Evolutionary conservation across 2,329 filamentous ascomycete genomes (phyloP).

Genomic region (Botrytis byssoidea): DNA sequence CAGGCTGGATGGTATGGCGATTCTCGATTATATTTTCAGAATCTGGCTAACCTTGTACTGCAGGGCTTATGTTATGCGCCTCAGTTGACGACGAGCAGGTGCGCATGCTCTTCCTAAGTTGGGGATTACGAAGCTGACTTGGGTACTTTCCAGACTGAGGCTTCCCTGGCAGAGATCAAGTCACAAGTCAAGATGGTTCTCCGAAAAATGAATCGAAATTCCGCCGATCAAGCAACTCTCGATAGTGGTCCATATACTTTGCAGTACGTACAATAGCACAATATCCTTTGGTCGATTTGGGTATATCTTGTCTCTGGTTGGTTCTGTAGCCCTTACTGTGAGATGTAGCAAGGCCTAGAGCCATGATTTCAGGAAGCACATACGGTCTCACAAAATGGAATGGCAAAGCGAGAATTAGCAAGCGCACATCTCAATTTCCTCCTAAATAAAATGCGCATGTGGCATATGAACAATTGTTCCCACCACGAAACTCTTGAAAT

Average conservation of each 20-base stretch:
- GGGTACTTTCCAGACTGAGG: constrained; percentile 54
- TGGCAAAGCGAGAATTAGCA: background rate
- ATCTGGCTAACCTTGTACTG: constrained; percentile 21
- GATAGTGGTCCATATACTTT: constrained; percentile 80
- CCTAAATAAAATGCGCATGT: background rate
- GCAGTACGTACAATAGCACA: constrained; percentile 62
- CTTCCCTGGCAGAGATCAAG: constrained; percentile 83
- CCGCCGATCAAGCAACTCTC: constrained; percentile 87
- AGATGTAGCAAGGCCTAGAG: background rate
- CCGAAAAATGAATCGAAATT: constrained; percentile 81
- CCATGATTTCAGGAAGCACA: background rate
- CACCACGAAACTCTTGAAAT: background rate
- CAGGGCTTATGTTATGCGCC: constrained; percentile 91
- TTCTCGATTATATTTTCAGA: background rate
- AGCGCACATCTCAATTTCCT: background rate
- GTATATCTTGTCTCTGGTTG: background rate
- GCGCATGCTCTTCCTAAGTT: constrained; percentile 29
- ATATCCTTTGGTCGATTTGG: background rate
- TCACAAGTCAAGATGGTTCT: constrained; percentile 87
- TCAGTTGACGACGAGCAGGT: constrained; percentile 89
- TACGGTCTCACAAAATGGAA: background rate
- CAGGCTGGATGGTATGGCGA: constrained; percentile 75
- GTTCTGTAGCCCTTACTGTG: background rate
- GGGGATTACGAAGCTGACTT: constrained; percentile 18
- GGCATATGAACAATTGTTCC: background rate